Evolutionary conservation across 2,329 filamentous ascomycete genomes (phyloP).

Genomic region (Cordyceps farinosa): DNA sequence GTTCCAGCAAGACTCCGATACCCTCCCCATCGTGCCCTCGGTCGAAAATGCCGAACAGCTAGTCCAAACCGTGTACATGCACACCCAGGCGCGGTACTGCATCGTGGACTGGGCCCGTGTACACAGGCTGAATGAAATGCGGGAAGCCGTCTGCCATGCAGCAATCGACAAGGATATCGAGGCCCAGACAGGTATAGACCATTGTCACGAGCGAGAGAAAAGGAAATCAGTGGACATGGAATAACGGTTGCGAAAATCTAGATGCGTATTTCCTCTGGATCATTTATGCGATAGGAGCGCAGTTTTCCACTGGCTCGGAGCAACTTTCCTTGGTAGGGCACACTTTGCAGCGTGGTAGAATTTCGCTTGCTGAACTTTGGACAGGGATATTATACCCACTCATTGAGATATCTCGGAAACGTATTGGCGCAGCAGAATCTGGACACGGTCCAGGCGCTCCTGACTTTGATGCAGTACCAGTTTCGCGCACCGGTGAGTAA

Average conservation of each 20-base stretch:
- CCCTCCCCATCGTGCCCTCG: neutral
- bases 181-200: neutral
- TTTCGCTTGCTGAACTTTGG: too few species aligned
- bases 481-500: constrained; percentile 11
- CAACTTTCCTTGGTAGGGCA: neutral
- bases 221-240: neutral
- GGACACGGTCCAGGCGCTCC: constrained; percentile 6
- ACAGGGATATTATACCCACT: constrained; percentile 6
- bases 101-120: constrained; percentile 17
- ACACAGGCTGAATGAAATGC: constrained; percentile 4
- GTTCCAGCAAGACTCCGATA: neutral
- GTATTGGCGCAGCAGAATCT: constrained; percentile 9
- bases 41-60: neutral
- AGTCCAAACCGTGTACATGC: constrained; percentile 4
- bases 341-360: too few species aligned
- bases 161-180: constrained; percentile 3
- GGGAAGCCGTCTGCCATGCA: constrained; percentile 5
- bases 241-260: neutral
- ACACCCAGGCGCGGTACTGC: constrained; percentile 16
- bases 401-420: neutral
- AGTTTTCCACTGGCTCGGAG: neutral
- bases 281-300: constrained; percentile 10
- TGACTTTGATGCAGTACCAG: constrained; percentile 11
- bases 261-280: constrained; percentile 12
- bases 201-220: neutral